Evolutionary conservation across 306 rosid species (phyloP).

Genomic region (Sindora glabra): DNA sequence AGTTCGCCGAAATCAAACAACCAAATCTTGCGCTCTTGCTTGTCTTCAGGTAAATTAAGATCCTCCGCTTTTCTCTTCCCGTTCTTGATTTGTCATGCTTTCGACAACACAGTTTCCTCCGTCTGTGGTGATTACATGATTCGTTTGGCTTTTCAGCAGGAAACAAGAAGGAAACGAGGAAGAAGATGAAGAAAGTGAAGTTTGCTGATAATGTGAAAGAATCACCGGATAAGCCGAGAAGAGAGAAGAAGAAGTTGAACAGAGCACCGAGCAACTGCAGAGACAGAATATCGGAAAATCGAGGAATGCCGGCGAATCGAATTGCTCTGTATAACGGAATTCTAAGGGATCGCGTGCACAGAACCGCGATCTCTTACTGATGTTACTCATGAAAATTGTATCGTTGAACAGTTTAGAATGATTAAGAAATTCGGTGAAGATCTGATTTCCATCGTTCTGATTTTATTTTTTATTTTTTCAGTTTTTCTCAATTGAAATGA

Average conservation of each 20-base stretch:
- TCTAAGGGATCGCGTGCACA: conserved; percentile 32
- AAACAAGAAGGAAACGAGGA: conserved; percentile 36
- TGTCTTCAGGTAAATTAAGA: conserved; percentile 42
- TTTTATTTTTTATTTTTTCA: no score
- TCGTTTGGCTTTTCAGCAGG: conserved; percentile 15
- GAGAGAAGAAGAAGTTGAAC: no score
- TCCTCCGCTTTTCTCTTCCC: not conserved
- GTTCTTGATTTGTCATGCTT: no score
- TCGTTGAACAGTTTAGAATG: no score
- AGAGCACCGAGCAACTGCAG: conserved; percentile 15
- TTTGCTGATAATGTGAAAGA: no score
- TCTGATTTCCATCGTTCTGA: no score
- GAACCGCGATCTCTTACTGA: no score
- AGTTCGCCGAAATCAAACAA: conserved; percentile 12
- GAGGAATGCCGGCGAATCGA: conserved; percentile 33
- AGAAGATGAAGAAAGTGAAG: conserved; percentile 58
- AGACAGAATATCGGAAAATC: not conserved
- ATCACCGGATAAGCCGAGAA: no score
- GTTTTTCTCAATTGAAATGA: no score
- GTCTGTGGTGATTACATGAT: not conserved
- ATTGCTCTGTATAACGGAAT: conserved; percentile 41
- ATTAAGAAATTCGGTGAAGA: no score
- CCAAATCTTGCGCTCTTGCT: conserved; percentile 44
- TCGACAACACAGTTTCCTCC: no score
- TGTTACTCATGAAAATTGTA: no score